A percentile compares a stretch with the other conserved stretches of the same genome.
These are phyloP conservation scores for Xylaria scruposa DNA, from an alignment of 495 filamentous ascomycete species.

Conservation along the genomic window DNA sequence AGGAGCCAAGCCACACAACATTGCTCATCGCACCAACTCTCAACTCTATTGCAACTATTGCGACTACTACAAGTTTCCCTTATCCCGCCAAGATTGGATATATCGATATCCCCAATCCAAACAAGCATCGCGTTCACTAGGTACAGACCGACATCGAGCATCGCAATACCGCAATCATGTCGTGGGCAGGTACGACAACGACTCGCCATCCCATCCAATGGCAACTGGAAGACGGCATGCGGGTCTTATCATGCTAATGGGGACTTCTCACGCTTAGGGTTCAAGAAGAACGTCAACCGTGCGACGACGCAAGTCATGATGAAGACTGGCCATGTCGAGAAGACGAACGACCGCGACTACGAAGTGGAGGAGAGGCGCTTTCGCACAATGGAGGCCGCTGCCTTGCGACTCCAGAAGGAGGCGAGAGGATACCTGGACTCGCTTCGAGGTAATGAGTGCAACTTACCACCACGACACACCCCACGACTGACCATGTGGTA, in stretches of 20 bases:
- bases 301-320: constrained; percentile 99
- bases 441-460: constrained; percentile 69
- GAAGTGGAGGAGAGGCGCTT: constrained; percentile 97
- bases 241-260: constrained; percentile 24
- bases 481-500: constrained; percentile 40
- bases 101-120: constrained; percentile 8
- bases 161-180: constrained; percentile 54
- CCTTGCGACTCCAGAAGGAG: constrained; percentile 91
- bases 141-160: constrained; percentile 6
- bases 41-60: not conserved
- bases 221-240: not conserved
- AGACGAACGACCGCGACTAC: constrained; percentile 97
- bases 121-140: not conserved
- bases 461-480: not conserved
- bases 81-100: not conserved
- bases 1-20: constrained; percentile 13
- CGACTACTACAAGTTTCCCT: not conserved
- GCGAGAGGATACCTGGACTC: constrained; percentile 97
- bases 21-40: constrained; percentile 8
- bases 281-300: constrained; percentile 99
- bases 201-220: constrained; percentile 4
- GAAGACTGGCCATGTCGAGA: constrained; percentile 98
- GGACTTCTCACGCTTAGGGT: constrained; percentile 61
- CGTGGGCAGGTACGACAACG: constrained; percentile 62
- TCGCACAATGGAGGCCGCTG: constrained; percentile 93